These are phyloP conservation scores for Yamadazyma aaseri DNA, from an alignment of 1,139 yeast genomes.

Conservation along the genomic window DNA sequence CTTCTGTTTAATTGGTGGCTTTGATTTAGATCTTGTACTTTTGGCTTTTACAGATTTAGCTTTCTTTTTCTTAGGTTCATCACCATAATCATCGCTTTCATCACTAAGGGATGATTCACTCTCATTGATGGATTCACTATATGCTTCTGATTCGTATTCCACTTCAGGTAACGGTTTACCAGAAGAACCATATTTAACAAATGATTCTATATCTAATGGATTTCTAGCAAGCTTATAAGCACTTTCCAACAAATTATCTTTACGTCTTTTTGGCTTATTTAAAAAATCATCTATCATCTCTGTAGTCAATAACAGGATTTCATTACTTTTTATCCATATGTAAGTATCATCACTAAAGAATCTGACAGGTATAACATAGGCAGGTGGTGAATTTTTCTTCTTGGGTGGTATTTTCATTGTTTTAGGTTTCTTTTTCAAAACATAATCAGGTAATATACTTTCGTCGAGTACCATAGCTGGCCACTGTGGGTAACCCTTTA, in stretches of 20 bases:
- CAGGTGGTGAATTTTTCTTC: constrained; percentile 18
- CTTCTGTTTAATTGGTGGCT: constrained; percentile 1
- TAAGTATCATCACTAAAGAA: constrained; percentile 68
- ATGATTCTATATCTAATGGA: constrained; percentile 45
- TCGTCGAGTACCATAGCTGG: constrained; percentile 75
- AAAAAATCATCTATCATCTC: constrained; percentile 32
- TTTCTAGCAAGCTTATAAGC: constrained; percentile 42
- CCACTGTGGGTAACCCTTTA: constrained; percentile 81
- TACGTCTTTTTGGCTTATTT: constrained; percentile 26
- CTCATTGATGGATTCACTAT: constrained; percentile 18
- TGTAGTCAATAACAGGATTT: constrained; percentile 31
- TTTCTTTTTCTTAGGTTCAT: constrained; percentile 9
- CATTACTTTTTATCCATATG: constrained; percentile 54
- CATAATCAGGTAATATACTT: constrained; percentile 53
- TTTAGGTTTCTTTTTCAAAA: constrained; percentile 49
- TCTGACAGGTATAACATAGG: constrained; percentile 45
- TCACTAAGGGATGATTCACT: constrained; percentile 12
- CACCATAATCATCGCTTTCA: constrained; percentile 4
- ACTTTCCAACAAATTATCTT: constrained; percentile 33
- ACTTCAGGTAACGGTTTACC: constrained; percentile 26
- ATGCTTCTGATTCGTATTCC: constrained; percentile 2
- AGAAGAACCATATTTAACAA: constrained; percentile 43
- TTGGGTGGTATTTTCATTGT: constrained; percentile 19
- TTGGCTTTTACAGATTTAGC: constrained; percentile 16
- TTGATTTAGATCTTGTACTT: constrained; percentile 8